A percentile compares a stretch with the other conserved stretches of the same genome.
Conservation (phyloP, 2,329 filamentous ascomycete species). For the Aspergillus alliaceus region DNA sequence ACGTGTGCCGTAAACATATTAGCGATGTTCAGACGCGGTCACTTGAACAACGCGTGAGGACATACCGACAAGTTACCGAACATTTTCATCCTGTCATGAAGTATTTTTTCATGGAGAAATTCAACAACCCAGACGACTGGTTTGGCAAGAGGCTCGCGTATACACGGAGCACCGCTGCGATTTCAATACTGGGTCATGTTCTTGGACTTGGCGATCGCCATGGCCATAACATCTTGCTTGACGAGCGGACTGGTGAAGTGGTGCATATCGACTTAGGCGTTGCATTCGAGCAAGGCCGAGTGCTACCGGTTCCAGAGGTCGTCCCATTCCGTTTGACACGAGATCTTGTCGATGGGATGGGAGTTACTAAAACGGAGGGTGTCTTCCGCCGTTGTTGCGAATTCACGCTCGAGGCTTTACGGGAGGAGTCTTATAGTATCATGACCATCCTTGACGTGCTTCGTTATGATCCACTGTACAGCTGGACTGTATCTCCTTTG, state of each 20-base stretch:
- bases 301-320: conserved; percentile 92
- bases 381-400: conserved; percentile 98
- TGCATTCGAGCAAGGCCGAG: conserved; percentile 91
- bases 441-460: conserved; percentile 98
- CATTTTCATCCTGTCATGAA: conserved; percentile 90
- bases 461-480: conserved; percentile 96
- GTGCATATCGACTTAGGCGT: conserved; percentile 97
- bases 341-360: conserved; percentile 96
- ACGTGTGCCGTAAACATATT: conserved; percentile 77
- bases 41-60: conserved; percentile 68
- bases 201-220: conserved; percentile 92
- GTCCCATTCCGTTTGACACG: conserved; percentile 93
- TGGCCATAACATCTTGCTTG: conserved; percentile 93
- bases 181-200: conserved; percentile 91
- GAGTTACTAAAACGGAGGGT: conserved; percentile 89
- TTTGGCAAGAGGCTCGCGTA: conserved; percentile 87
- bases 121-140: conserved; percentile 93
- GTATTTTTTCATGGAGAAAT: conserved; percentile 96
- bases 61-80: conserved; percentile 75
- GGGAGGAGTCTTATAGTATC: conserved; percentile 94
- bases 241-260: conserved; percentile 84
- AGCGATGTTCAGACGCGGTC: conserved; percentile 68
- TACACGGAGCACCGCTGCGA: conserved; percentile 87
- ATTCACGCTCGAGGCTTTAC: conserved; percentile 89
- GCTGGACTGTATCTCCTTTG: conserved; percentile 81